Conservation (phyloP, 495 filamentous ascomycete genomes). For the Podospora fimiseda region DNA sequence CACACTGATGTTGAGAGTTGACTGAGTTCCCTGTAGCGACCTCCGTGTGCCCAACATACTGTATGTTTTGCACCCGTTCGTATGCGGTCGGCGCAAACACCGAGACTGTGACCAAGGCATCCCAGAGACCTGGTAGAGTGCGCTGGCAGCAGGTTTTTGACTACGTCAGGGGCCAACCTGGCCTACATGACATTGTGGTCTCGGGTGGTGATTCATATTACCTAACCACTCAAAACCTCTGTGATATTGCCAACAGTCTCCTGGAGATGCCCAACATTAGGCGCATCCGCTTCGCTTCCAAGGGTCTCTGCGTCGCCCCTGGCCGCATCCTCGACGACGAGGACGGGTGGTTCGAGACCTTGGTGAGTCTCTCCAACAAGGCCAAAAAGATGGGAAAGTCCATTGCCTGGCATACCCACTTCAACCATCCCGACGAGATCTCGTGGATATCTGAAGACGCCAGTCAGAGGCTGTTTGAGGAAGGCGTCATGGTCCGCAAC, state of each 20-base stretch:
- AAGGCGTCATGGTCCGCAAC: conserved; percentile 47
- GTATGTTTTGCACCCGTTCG: conserved; percentile 53
- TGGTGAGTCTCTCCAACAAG: conserved; percentile 42
- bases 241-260: conserved; percentile 34
- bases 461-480: conserved; percentile 40
- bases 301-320: conserved; percentile 50
- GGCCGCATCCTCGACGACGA: conserved; percentile 41
- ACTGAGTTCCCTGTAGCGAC: conserved; percentile 28
- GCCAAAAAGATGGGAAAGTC: conserved; percentile 46
- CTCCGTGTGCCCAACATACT: conserved; percentile 54
- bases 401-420: conserved; percentile 55
- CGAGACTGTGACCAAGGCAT: conserved; percentile 41
- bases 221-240: conserved; percentile 30
- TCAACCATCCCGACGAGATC: conserved; percentile 55
- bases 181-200: conserved; percentile 48
- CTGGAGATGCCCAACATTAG: conserved; percentile 37
- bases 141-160: conserved; percentile 43
- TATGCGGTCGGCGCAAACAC: conserved; percentile 50
- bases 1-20: neutral
- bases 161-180: conserved; percentile 45
- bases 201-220: conserved; percentile 55
- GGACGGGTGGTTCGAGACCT: conserved; percentile 46
- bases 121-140: conserved; percentile 33
- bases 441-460: conserved; percentile 52
- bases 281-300: conserved; percentile 51